phyloP scores from a whole-genome alignment of 2,329 filamentous ascomycete species.

The Coleophoma cylindrospora region DNA sequence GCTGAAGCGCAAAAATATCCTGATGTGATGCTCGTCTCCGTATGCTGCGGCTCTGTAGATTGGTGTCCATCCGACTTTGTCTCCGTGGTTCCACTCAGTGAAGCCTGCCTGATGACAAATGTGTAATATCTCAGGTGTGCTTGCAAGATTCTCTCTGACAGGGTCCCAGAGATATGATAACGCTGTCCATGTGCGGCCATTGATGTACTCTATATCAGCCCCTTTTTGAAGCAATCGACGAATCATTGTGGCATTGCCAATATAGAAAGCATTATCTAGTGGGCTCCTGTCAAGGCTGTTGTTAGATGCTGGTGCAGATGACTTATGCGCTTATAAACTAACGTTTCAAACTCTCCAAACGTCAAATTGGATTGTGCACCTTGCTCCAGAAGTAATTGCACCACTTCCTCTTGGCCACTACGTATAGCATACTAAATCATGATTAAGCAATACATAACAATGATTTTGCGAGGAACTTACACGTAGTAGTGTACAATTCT shows the following conservation, averaged over 20 bases:
- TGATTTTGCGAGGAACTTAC: not conserved
- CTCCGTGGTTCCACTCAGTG: not conserved
- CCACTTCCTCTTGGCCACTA: not conserved
- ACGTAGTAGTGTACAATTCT: not conserved
- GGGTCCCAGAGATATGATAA: not conserved
- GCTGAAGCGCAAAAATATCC: not conserved
- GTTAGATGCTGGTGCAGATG: not conserved
- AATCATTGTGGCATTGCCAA: not conserved
- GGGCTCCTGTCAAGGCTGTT: not conserved
- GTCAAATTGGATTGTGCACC: not conserved
- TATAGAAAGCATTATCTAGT: not conserved
- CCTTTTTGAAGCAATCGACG: not conserved
- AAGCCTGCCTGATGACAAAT: not conserved
- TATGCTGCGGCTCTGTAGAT: not conserved
- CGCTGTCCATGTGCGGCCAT: not conserved
- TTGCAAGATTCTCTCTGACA: not conserved
- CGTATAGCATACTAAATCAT: not conserved
- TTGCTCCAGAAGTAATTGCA: not conserved
- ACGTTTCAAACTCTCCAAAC: not conserved
- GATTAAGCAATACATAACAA: not conserved
- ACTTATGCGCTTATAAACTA: not conserved
- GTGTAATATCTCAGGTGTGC: not conserved
- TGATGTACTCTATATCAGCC: not conserved
- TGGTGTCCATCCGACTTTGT: not conserved
- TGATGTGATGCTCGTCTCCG: not conserved